Conservation (phyloP, 2,329 filamentous ascomycete species). For the Grosmannia penicillata region DNA sequence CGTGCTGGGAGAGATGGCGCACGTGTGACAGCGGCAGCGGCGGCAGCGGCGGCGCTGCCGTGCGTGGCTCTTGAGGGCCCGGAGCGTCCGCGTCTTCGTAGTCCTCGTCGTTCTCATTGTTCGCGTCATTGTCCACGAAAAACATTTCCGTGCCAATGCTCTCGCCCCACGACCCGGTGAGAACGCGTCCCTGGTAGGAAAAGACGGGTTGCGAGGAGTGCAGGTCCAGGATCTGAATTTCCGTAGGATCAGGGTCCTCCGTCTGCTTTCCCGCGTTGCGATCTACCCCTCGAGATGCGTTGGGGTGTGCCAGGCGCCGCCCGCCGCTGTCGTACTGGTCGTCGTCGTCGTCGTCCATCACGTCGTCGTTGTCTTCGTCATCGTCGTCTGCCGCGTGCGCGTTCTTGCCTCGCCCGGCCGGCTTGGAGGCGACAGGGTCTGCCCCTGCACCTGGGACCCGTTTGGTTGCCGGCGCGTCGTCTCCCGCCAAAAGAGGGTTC, state of each 20-base stretch:
- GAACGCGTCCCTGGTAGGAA: conserved; percentile 64
- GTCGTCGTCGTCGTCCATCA: too few species aligned
- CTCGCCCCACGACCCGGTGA: conserved; percentile 67
- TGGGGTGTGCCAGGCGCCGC: not conserved
- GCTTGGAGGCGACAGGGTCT: too few species aligned
- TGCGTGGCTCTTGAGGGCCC: too few species aligned
- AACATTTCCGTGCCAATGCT: conserved; percentile 76
- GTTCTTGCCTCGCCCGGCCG: too few species aligned
- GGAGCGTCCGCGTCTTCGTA: too few species aligned
- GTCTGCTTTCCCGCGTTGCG: not conserved
- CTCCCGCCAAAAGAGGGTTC: conserved; percentile 13
- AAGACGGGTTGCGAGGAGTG: conserved; percentile 64
- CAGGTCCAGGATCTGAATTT: conserved; percentile 71
- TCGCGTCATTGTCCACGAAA: conserved; percentile 37
- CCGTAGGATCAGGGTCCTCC: conserved; percentile 17
- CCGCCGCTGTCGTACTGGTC: too few species aligned
- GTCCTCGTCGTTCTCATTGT: not conserved
- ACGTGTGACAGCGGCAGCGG: not conserved
- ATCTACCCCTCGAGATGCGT: too few species aligned
- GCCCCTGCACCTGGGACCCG: too few species aligned
- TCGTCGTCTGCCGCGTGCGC: too few species aligned
- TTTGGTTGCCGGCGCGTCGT: conserved; percentile 10
- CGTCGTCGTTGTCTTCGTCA: too few species aligned
- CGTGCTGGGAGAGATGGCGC: conserved; percentile 8
- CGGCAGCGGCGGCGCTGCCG: not conserved